Evolutionary conservation across 345 rosid species (phyloP).

Genomic region (Pistacia vera): DNA sequence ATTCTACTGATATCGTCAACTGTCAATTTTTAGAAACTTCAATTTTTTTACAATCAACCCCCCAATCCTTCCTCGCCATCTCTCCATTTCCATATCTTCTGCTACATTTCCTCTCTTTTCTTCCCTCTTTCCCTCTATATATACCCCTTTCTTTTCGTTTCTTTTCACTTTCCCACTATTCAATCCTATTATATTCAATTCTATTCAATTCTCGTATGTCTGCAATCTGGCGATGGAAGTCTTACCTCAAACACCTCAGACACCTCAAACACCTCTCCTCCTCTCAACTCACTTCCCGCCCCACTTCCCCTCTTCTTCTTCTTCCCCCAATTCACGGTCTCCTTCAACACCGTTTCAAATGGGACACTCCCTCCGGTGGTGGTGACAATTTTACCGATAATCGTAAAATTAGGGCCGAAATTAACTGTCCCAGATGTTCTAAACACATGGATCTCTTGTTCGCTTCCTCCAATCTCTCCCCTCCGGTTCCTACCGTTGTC

Average conservation of each 20-base stretch:
- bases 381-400: conserved; percentile 15
- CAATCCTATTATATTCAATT: not conserved
- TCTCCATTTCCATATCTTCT: conserved; percentile 14
- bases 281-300: conserved; percentile 52
- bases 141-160: conserved; percentile 9
- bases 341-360: conserved; percentile 66
- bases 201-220: conserved; percentile 34
- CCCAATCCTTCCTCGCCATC: too few species aligned
- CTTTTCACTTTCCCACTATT: not conserved
- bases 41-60: too few species aligned
- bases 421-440: conserved; percentile 92
- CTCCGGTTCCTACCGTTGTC: conserved; percentile 19
- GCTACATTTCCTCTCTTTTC: conserved; percentile 41
- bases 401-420: conserved; percentile 81
- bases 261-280: conserved; percentile 38
- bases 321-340: conserved; percentile 41
- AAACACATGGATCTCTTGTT: conserved; percentile 83
- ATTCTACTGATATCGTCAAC: conserved; percentile 1
- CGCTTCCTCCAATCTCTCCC: conserved; percentile 48
- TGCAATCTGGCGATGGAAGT: conserved; percentile 71
- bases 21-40: conserved; percentile 1
- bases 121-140: conserved; percentile 26
- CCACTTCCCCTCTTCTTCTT: conserved; percentile 44
- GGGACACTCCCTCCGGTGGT: conserved; percentile 56
- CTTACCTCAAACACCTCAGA: conserved; percentile 40